Evolutionary conservation across 1,284 basidiomycete species (phyloP).

Genomic region (Apiotrichum akiyoshidainum): DNA sequence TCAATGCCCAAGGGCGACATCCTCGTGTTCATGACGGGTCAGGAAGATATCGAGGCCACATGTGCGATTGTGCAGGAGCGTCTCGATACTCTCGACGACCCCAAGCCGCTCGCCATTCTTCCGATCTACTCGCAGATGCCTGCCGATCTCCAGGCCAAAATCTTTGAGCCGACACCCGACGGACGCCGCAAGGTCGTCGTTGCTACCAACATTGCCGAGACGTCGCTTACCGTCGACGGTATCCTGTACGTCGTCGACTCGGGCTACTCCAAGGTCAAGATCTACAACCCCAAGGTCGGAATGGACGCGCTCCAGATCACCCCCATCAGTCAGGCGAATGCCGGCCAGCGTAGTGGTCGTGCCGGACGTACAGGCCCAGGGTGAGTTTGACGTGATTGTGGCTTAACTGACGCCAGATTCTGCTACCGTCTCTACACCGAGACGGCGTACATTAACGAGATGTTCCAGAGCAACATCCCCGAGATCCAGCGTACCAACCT

Average conservation of each 20-base stretch:
- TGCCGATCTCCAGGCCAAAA: conserved; percentile 95
- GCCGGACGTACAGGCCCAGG: conserved; percentile 94
- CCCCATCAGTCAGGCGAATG: conserved; percentile 97
- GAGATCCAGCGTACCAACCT: conserved; percentile 98
- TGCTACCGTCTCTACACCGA: conserved; percentile 98
- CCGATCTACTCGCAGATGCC: conserved; percentile 99
- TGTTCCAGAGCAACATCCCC: conserved; percentile 94
- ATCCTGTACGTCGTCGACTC: conserved; percentile 96
- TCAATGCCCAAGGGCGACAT: conserved; percentile 93
- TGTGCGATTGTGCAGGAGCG: conserved; percentile 90
- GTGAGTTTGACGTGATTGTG: conserved; percentile 53
- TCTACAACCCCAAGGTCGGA: conserved; percentile 98
- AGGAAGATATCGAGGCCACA: conserved; percentile 96
- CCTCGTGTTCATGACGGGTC: conserved; percentile 98
- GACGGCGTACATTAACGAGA: conserved; percentile 90
- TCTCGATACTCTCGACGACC: conserved; percentile 83
- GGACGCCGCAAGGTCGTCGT: conserved; percentile 95
- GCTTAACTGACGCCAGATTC: conserved; percentile 56
- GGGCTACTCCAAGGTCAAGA: conserved; percentile 96
- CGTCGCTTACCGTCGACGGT: conserved; percentile 96
- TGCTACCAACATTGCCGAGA: conserved; percentile 98
- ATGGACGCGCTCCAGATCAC: conserved; percentile 99
- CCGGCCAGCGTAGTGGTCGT: conserved; percentile 89
- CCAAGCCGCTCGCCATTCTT: conserved; percentile 76
- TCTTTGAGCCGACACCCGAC: conserved; percentile 91